Conservation (phyloP, 1,139 yeast genomes). For the Meyerozyma athensensis region DNA sequence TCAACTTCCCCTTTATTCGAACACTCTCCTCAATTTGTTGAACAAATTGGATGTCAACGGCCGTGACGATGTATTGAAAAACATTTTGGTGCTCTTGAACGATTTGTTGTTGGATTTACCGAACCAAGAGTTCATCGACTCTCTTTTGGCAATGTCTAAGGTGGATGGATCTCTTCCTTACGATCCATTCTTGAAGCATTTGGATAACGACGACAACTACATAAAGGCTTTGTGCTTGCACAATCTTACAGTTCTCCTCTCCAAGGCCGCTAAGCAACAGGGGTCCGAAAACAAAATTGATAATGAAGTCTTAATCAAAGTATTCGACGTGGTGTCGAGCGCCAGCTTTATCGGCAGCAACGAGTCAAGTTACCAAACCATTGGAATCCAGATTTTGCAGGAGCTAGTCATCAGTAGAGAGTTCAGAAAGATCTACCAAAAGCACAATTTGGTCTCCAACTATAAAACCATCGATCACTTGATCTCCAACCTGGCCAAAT, state of each 20-base stretch:
- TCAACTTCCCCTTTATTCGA: conserved; percentile 52
- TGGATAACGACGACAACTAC: conserved; percentile 42
- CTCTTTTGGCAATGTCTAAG: conserved; percentile 41
- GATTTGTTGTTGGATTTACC: conserved; percentile 52
- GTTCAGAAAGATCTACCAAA: conserved; percentile 59
- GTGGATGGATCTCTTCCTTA: conserved; percentile 52
- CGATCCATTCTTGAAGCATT: conserved; percentile 49
- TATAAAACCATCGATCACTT: conserved; percentile 50
- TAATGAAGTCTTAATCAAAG: conserved; percentile 33
- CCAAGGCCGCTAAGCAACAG: conserved; percentile 18
- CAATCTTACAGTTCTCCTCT: conserved; percentile 39
- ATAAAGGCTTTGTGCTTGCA: conserved; percentile 44
- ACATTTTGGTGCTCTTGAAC: conserved; percentile 62
- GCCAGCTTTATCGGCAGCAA: conserved; percentile 40
- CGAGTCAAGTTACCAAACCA: conserved; percentile 52
- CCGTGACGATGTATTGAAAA: conserved; percentile 71
- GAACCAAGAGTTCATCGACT: conserved; percentile 34
- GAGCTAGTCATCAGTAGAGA: conserved; percentile 54
- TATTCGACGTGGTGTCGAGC: conserved; percentile 40
- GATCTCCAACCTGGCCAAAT: conserved; percentile 29
- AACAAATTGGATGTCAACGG: conserved; percentile 40
- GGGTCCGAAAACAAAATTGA: conserved; percentile 13
- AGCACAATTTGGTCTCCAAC: conserved; percentile 40
- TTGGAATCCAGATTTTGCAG: conserved; percentile 65
- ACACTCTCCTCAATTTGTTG: conserved; percentile 52